Evolutionary conservation across 2,329 filamentous ascomycete species (phyloP).

Genomic region (Colletotrichum tropicicola): DNA sequence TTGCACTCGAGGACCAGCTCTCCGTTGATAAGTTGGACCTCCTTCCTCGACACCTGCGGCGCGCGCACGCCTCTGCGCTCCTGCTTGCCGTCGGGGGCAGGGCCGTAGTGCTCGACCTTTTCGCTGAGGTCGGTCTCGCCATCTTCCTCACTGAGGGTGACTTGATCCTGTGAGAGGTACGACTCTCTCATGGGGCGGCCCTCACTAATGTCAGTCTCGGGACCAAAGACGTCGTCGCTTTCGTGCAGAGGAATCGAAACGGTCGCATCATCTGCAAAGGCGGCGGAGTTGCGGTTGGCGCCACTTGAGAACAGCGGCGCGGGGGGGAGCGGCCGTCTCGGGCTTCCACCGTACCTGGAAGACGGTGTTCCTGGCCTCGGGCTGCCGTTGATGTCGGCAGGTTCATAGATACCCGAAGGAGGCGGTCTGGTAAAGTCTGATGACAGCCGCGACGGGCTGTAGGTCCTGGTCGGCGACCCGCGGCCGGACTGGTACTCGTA

Average conservation of each 20-base stretch:
- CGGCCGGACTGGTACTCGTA: slow-evolving; percentile 25
- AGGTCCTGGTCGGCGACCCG: slow-evolving; percentile 65
- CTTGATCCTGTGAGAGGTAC: slow-evolving; percentile 63
- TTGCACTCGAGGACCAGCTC: slow-evolving; percentile 98
- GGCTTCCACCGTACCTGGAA: slow-evolving; percentile 87
- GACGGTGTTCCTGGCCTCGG: slow-evolving; percentile 92
- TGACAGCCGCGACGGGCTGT: slow-evolving; percentile 62
- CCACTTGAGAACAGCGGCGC: slow-evolving; percentile 81
- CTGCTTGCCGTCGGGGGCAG: slow-evolving; percentile 87
- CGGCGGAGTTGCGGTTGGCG: slow-evolving; percentile 54
- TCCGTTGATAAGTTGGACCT: slow-evolving; percentile 96
- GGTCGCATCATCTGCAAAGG: slow-evolving; percentile 73
- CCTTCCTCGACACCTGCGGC: slow-evolving; percentile 90
- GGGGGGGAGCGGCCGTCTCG: slow-evolving; percentile 85
- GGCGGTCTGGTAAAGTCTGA: slow-evolving; percentile 77
- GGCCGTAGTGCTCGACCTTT: slow-evolving; percentile 84
- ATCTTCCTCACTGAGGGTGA: slow-evolving; percentile 60
- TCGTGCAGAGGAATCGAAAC: slow-evolving; percentile 76
- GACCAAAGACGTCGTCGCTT: slow-evolving; percentile 80
- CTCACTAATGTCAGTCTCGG: slow-evolving; percentile 63
- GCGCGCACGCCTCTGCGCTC: slow-evolving; percentile 86
- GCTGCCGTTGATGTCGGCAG: slow-evolving; percentile 86
- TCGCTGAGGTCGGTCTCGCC: slow-evolving; percentile 49
- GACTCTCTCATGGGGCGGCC: slow-evolving; percentile 63
- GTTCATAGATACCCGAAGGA: slow-evolving; percentile 81